Percentiles rank a stretch among this genome's conserved stretches.
Conservation (phyloP, 2,329 filamentous ascomycete species). For the Lecanosticta acicola region DNA sequence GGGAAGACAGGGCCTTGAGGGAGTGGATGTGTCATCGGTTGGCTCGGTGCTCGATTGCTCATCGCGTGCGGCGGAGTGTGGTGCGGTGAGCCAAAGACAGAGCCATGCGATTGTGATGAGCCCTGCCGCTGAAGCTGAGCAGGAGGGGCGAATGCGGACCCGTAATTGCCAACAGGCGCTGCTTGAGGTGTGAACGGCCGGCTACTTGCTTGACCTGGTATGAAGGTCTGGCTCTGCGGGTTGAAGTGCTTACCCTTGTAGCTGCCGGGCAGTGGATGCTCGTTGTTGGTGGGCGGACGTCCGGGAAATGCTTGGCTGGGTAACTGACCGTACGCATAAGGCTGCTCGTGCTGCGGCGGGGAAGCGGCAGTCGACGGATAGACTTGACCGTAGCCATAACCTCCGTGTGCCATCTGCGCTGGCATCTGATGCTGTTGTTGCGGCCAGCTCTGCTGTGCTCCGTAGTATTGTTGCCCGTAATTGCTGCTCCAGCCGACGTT, state of each 20-base stretch:
- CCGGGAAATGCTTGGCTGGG: slow-evolving; percentile 65
- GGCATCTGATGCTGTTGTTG: slow-evolving; percentile 27
- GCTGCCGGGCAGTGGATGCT: slow-evolving; percentile 79
- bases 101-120: slow-evolving; percentile 30
- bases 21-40: slow-evolving; percentile 33
- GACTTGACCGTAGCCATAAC: slow-evolving; percentile 10
- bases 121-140: slow-evolving; percentile 29
- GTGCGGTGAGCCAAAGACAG: slow-evolving; percentile 24
- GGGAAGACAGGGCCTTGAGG: slow-evolving; percentile 35
- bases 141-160: slow-evolving; percentile 4
- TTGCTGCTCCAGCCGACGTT: slow-evolving; percentile 12
- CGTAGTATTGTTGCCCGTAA: slow-evolving; percentile 25
- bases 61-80: slow-evolving; percentile 14
- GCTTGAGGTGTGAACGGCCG: slow-evolving; percentile 23
- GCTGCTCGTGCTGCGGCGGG: slow-evolving; percentile 35
- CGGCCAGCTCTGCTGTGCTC: slow-evolving; percentile 25
- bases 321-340: slow-evolving; percentile 73
- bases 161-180: slow-evolving; percentile 10
- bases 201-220: slow-evolving; percentile 53
- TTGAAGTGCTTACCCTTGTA: slow-evolving; percentile 85
- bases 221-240: slow-evolving; percentile 86
- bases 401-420: slow-evolving; percentile 15
- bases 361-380: slow-evolving; percentile 29
- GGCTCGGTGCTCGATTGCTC: slow-evolving; percentile 16
- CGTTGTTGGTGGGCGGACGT: slow-evolving; percentile 63